Conservation (phyloP, 73 alveolate species). For the Paramecium pentaurelia region DNA sequence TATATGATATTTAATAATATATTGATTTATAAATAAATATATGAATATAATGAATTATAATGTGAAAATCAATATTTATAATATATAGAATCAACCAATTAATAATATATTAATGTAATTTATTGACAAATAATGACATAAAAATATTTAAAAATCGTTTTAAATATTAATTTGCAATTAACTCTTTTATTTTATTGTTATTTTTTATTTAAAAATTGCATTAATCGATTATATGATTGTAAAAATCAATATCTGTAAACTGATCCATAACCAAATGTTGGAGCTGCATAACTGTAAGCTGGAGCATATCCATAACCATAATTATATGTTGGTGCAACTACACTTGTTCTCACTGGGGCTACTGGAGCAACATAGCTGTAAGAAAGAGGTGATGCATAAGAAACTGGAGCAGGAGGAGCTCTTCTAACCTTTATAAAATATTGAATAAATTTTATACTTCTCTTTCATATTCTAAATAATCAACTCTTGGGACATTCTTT, state of each 20-base stretch:
- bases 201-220: not conserved
- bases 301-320: not conserved
- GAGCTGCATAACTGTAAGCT: conserved; percentile 7
- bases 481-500: conserved; percentile 55
- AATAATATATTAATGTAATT: not conserved
- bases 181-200: not conserved
- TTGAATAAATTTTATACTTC: not conserved
- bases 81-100: not conserved
- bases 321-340: conserved; percentile 42
- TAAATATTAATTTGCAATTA: not conserved
- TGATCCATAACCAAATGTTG: conserved; percentile 24
- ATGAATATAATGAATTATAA: not conserved
- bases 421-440: not conserved
- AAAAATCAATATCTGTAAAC: conserved; percentile 11
- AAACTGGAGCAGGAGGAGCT: not conserved
- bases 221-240: not conserved
- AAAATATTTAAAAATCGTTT: not conserved
- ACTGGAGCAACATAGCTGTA: conserved; percentile 43
- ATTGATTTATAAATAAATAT: no score
- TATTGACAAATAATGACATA: not conserved
- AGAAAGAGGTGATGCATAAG: conserved; percentile 10
- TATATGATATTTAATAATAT: no score
- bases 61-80: not conserved
- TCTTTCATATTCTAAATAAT: conserved; percentile 48
- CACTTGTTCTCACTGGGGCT: not conserved